Base-by-base conservation (phyloP, 2,329 filamentous ascomycete species). In the Gnomoniopsis sp. region DNA sequence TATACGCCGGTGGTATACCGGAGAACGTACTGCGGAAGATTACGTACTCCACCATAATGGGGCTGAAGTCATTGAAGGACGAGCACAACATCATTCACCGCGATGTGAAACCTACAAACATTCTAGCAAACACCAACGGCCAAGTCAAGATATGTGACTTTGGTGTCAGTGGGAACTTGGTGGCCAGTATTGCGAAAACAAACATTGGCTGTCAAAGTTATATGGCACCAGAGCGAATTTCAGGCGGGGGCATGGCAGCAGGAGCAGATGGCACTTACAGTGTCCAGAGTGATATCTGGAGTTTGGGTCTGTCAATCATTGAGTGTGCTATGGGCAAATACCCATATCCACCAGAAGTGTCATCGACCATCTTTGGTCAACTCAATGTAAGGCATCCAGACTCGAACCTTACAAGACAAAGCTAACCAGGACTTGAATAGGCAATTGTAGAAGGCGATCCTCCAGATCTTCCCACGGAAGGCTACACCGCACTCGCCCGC, bases 141-240 rank as follows among this genome's bases (percentile, higher is more conserved):
- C 92, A 97, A 70, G 83, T 98, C 78, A 99, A 99, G 76, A 96
- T 99, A 59, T 99, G 95, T 74, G 95, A 99, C 74, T 99, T 99
- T 72, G 95, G 95, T 58, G 95, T 99, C 57, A 96, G 90, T 65
- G 95, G 95, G 55, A 99, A 99, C 68, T 78, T 99, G 23, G 95
- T 99, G 22, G 93, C 95, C 23, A 96, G 92, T 77, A 98, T 98
- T 68, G 95, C 95, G 53, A 96, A 96, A 76, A 99, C 95, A 30
- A 99, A 99, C 71, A 99, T 99, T 68, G 95, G 95, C 43, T 99
- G 95, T 69, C 95, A 99, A 75, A 97, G 93, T 70, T 99, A 99
- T 76, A 99, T 99, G 95, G 95, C 95, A 0, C 95, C 95, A 0
- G 95, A 99, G 74, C 82, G 95, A 64, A 99, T 99, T 68, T 91